Conservation (phyloP, 352 stramenopile species). For the Stephanocyclus meneghinianus region DNA sequence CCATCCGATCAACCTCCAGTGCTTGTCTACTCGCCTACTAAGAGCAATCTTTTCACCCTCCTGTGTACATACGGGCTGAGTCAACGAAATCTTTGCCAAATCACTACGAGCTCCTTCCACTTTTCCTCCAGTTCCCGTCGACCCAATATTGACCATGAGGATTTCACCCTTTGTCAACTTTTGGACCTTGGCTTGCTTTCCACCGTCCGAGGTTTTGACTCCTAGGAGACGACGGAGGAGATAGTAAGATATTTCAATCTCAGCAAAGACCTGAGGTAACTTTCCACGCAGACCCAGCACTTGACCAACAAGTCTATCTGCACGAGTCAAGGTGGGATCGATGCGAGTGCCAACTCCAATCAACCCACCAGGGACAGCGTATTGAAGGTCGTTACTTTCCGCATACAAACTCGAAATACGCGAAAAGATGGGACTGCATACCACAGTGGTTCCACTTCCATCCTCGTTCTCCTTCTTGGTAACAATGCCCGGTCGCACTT, state of each 20-base stretch:
- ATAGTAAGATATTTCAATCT: slow-evolving; percentile 99
- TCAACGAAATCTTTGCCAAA: slow-evolving; percentile 98
- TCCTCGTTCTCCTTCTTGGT: slow-evolving; percentile 94
- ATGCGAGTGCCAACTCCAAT: slow-evolving; percentile 99
- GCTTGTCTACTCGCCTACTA: slow-evolving; percentile 96
- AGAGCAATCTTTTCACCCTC: slow-evolving; percentile 99
- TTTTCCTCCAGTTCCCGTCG: slow-evolving; percentile 95
- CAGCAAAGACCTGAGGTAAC: slow-evolving; percentile 97
- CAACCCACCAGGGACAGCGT: slow-evolving; percentile 96
- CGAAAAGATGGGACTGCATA: slow-evolving; percentile 85
- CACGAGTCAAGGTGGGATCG: slow-evolving; percentile 97
- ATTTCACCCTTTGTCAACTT: slow-evolving; percentile 99
- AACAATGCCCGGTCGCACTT: slow-evolving; percentile 98
- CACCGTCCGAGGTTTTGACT: slow-evolving; percentile 98
- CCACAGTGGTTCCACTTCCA: slow-evolving; percentile 54
- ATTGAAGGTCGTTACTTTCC: slow-evolving; percentile 99
- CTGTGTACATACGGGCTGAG: slow-evolving; percentile 98
- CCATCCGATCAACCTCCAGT: slow-evolving; percentile 99
- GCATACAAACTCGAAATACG: slow-evolving; percentile 96
- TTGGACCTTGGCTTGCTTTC: slow-evolving; percentile 98
- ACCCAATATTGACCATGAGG: slow-evolving; percentile 99
- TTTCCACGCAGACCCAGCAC: slow-evolving; percentile 95
- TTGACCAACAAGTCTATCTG: slow-evolving; percentile 98
- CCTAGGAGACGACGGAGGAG: slow-evolving; percentile 97
- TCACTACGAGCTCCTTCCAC: slow-evolving; percentile 94